Base-by-base conservation (phyloP, 2,329 filamentous ascomycete species). In the Botrytis cinerea region DNA sequence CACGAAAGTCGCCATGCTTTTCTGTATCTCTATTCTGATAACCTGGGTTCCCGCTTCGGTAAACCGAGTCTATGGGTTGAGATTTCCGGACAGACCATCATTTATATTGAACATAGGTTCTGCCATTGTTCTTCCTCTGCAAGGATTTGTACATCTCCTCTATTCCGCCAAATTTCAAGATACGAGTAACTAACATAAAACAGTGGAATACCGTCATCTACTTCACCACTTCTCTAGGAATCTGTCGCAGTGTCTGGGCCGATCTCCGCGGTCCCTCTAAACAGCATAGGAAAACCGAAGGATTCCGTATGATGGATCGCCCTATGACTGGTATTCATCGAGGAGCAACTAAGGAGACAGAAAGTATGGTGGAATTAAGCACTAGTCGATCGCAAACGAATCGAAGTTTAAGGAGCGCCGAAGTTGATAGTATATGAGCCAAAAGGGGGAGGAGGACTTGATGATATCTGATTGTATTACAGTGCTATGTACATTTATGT, bases 151-250 rank as follows among this genome's bases (percentile, higher is more conserved):
- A 72, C 5, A 22, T 25, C 14, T 10, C 22, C n/a, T 22, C 10
- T 38, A 28, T 28, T 7, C 20, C 35, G 14, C 35, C 22, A 4
- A 10, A 18, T 8, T 57, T 28, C 12, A 25, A 12, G n/a, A 14
- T n/a, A 18, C 25, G 1, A n/a, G 7, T 10, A n/a, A 64, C 59
- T 71, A 18, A 71, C 18, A 32, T 10, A 1, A 2, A 35, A 51
- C 20, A 72, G 70, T 95, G 93, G 92, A 96, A 96, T 80, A 88
- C 90, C 32, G 82, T 93, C 71, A 93, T 96, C 75, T 96, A 95
- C 81, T 83, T 90, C 28, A 86, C 88, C 20, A 93, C 91, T 0
- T 93, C 91, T 8, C 88, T 89, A 14, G 18, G 61, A 8, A 72
- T 72, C 2, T 72, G 70, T 32, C 70, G 70, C 18, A 57, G 35